phyloP scores from a whole-genome alignment of 1,139 yeast species.

The Cylindricascospora bacillispora region DNA sequence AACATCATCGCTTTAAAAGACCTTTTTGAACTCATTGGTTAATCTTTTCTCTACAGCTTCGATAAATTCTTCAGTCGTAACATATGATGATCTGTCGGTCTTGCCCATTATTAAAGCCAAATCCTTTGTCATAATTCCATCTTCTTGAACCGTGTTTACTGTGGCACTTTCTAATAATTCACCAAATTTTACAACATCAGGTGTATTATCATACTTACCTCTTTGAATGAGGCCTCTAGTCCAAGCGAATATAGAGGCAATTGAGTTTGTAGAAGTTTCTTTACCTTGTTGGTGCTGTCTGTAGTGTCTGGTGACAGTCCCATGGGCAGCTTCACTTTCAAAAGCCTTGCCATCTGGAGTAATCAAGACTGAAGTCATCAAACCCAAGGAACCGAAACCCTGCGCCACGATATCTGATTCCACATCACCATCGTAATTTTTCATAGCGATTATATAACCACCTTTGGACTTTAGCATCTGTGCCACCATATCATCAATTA shows the following conservation, averaged over 20 bases:
- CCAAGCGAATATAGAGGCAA: constrained; percentile 95
- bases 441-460: constrained; percentile 86
- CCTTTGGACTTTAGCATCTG: constrained; percentile 93
- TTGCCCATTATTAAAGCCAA: constrained; percentile 78
- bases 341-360: constrained; percentile 92
- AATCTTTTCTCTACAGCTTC: constrained; percentile 57
- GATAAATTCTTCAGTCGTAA: constrained; percentile 79
- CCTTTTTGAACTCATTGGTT: constrained; percentile 12
- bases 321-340: constrained; percentile 95
- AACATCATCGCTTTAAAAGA: too few relatives aligned
- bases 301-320: constrained; percentile 91
- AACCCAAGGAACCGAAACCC: constrained; percentile 90
- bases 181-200: constrained; percentile 70
- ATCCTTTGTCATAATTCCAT: constrained; percentile 89
- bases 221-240: constrained; percentile 81
- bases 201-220: constrained; percentile 74
- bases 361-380: constrained; percentile 87
- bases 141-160: constrained; percentile 69
- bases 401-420: constrained; percentile 95
- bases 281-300: constrained; percentile 89
- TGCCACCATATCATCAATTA: constrained; percentile 96
- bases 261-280: constrained; percentile 94
- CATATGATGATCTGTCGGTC: constrained; percentile 66
- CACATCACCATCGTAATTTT: constrained; percentile 95
- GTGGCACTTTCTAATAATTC: constrained; percentile 67